Base-by-base conservation (phyloP, 352 stramenopile genomes). In the Globisporangium emineosum region DNA sequence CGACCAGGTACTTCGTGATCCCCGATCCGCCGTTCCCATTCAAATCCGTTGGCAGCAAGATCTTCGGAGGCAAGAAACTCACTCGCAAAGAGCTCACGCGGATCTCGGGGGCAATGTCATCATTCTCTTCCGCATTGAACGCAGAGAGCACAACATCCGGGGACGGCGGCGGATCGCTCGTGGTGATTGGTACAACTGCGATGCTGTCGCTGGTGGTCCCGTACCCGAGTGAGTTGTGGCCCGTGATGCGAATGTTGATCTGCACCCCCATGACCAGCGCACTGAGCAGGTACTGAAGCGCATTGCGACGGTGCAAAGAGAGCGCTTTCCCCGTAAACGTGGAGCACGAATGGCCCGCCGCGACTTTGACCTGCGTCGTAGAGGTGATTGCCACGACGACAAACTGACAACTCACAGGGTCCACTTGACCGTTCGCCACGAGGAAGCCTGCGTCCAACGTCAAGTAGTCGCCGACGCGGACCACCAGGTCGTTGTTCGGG, bases 221-320 rank as follows among this genome's bases (percentile, higher is more conserved):
- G 63, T 94, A 98, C 2, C 96, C 96, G 13, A 97, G 79, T 21
- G 87, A 93, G 69, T 98, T 98, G 66, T 98, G 90, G 5, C 88
- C 84, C 15, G 86, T 88, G 8, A 98, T 88, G 4, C 95, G 89
- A 6, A 99, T 74, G 65, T 97, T 90, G 52, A 97, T 94, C 9
- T 67, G 65, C 33, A 79, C 78, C 2, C 96, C 96, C 90, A 98
- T 97, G 1, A 64, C 67, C 0, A 99, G 76, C 0, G 75, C 81
- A 13, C 79, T 86, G 43, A 99, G 80, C 21, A 86, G 80, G 62
- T 93, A 97, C 32, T 69, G 69, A 55, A 88, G 82, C 51, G 70
- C 70, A 64, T 89, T 70, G 15, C 77, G 88, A 27, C 78, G 84
- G 60, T 81, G 70, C 19, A 91, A 52, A 2, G 72, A 67, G 6